Percentiles rank a stretch among this genome's conserved stretches.
These are phyloP conservation scores for Penstemon davidsonii DNA, from an alignment of 257 asterid genomes.

Conservation along the genomic window DNA sequence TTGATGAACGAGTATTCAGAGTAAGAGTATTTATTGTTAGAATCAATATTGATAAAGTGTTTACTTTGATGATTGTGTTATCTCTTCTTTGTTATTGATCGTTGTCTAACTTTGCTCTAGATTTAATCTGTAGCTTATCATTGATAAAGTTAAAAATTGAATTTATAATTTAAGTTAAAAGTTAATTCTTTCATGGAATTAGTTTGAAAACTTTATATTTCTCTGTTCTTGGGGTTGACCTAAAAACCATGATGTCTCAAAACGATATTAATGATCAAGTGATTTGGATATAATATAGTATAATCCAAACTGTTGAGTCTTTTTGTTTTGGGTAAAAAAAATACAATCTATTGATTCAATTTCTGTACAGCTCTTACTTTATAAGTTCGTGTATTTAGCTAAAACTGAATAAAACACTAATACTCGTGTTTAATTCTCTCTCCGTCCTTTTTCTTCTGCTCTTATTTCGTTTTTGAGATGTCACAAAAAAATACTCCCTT, in stretches of 20 bases:
- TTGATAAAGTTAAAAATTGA: background rate
- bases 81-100: conserved; percentile 7
- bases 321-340: background rate
- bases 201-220: no score
- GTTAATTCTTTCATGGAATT: conserved; percentile 9
- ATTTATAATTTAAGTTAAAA: background rate
- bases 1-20: conserved; percentile 77
- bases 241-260: no score
- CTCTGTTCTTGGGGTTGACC: no score
- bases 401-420: conserved; percentile 1
- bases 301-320: no score
- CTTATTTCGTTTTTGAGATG: no score
- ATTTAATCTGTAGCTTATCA: background rate
- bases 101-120: background rate
- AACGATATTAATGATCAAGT: background rate
- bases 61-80: conserved; percentile 12
- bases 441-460: no score
- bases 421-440: no score
- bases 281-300: background rate
- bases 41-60: background rate
- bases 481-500: no score
- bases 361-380: conserved; percentile 3
- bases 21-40: conserved; percentile 44
- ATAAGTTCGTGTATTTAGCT: conserved; percentile 4
- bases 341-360: conserved; percentile 3